Evolutionary conservation across 306 rosid genomes (phyloP), one percentile per base, ranked within the genome.

Genomic region (Crataegus laevigata): DNA sequence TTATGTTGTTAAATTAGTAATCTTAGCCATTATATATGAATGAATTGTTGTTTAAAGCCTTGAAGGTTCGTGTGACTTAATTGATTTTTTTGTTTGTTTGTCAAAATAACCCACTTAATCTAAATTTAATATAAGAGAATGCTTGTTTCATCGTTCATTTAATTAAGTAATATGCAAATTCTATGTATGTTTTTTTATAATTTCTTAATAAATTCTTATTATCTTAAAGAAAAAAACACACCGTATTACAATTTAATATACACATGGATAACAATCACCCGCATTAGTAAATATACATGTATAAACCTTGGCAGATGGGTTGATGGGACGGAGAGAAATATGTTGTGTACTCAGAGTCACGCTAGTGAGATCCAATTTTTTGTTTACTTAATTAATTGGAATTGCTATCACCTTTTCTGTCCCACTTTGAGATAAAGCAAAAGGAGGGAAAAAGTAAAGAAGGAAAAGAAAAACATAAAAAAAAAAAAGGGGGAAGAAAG

Each of bases 341-440:
- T 3, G 0, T 19, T 74, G 86, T 85, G 72, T 75, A 78, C 81
- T 74, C 80, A 51, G 29, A 76, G 84, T 81, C 62, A 75, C 72
- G 70, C 59, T 84, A 73, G 79, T 42, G 63, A 80, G 79, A 72
- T 70, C 73, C 66, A 77, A 40, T 30, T 80, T 75, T 81, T 61
- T 60, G 74, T 79, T 87, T 87, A 82, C 69, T 79, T 78, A 87
- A 88, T 85, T 85, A 81, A 82, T 58, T 72, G 87, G 89, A 89
- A 88, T 83, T 81, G 87, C 81, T 84, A 79, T 78, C 18, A 79
- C 60, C 88, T 94, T 94, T 90, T 85, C 80, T 88, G 89, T 79
- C 87, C 93, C 90, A 84, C 97, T 92, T 90, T 94, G 89, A 85
- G 93, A 86, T 71, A 94, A 94, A 90, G 97, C 86, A 85, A 77